Conservation (phyloP, 768 basidiomycete species). For the Tricholoma hemisulphureum region DNA sequence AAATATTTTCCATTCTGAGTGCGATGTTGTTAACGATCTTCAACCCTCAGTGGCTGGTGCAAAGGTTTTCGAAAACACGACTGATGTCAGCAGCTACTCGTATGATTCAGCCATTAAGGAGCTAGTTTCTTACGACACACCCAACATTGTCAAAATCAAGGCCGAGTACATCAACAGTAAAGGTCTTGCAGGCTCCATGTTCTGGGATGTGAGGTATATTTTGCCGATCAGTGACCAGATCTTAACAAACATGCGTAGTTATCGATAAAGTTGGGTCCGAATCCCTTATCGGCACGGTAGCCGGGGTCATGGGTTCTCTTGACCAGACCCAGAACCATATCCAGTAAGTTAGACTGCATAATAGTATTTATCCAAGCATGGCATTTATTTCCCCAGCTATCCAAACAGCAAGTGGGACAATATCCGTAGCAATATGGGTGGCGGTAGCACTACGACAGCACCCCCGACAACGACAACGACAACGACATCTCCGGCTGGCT, state of each 20-base stretch:
- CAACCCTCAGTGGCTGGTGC: constrained; percentile 47
- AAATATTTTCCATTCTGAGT: constrained; percentile 15
- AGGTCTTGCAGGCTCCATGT: constrained; percentile 69
- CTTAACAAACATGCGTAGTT: constrained; percentile 32
- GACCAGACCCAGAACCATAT: constrained; percentile 69
- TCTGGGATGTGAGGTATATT: constrained; percentile 54
- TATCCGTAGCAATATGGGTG: constrained; percentile 61
- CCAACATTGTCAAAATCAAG: constrained; percentile 63
- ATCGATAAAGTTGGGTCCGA: constrained; percentile 58
- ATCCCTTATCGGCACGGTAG: constrained; percentile 57
- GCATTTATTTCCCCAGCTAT: constrained; percentile 37
- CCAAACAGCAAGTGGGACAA: constrained; percentile 74
- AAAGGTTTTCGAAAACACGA: constrained; percentile 62
- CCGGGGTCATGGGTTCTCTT: constrained; percentile 46
- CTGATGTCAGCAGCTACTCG: constrained; percentile 73
- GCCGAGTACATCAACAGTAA: constrained; percentile 62
- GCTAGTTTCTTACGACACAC: constrained; percentile 76
- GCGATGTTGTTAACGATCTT: neutral
- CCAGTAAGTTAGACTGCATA: constrained; percentile 38
- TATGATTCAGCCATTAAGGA: constrained; percentile 67
- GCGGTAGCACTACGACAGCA: constrained; percentile 21
- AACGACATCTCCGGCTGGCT: constrained; percentile 29
- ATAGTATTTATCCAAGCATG: too few relatives aligned
- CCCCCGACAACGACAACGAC: constrained; percentile 23
- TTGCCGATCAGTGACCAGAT: neutral